Evolutionary conservation across 163 green algal species (phyloP).

Genomic region (Scenedesmus sp.): DNA sequence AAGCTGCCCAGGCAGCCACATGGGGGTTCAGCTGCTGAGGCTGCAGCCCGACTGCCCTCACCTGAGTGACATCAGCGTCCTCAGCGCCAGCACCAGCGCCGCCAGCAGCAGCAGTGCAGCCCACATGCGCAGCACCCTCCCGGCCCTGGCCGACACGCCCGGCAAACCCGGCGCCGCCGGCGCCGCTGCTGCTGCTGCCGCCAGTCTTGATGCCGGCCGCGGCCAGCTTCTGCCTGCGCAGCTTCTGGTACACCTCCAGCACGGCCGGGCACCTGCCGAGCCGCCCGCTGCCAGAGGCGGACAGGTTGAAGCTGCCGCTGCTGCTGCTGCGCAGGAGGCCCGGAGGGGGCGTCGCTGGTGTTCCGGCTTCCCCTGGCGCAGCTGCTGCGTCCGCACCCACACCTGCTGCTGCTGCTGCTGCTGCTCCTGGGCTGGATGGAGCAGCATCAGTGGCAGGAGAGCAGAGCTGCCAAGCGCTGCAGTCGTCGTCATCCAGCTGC

Average conservation of each 20-base stretch:
- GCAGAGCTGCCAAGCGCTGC: background rate
- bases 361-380: constrained; percentile 12
- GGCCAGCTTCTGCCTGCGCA: constrained; percentile 32
- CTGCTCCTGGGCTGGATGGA: background rate
- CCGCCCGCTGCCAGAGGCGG: background rate
- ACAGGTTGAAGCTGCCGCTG: constrained; percentile 21
- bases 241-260: constrained; percentile 36
- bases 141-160: background rate
- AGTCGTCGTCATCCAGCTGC: constrained; percentile 10
- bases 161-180: no score
- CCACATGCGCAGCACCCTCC: constrained; percentile 22
- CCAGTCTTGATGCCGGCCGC: constrained; percentile 28
- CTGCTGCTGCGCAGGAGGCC: background rate
- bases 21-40: background rate
- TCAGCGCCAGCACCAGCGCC: background rate
- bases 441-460: background rate
- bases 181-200: constrained; percentile 10
- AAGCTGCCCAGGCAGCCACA: background rate
- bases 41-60: background rate
- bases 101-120: constrained; percentile 24
- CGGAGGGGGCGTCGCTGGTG: background rate
- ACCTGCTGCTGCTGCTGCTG: background rate
- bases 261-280: constrained; percentile 11
- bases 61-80: constrained; percentile 34
- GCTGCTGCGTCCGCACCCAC: background rate